These are phyloP conservation scores for Gigaspora rosea DNA, from an alignment of 192 early-diverging fungal species.

Conservation along the genomic window DNA sequence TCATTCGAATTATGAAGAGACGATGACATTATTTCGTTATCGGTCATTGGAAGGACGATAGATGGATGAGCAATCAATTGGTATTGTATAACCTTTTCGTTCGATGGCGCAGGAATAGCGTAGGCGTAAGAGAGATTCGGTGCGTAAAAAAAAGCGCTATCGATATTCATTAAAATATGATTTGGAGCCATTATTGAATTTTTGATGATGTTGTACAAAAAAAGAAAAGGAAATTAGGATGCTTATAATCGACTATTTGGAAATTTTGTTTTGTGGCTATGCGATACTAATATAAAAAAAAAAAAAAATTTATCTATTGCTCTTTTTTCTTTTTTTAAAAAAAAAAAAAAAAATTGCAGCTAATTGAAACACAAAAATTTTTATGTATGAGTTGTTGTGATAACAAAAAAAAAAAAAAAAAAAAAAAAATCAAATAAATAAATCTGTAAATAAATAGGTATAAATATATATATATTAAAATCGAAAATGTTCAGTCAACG, in stretches of 20 bases:
- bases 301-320: background rate
- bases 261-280: background rate
- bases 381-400: background rate
- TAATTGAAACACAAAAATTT: background rate
- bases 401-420: background rate
- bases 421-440: background rate
- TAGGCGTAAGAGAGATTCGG: slow-evolving; percentile 7
- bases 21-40: slow-evolving; percentile 26
- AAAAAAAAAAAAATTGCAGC: background rate
- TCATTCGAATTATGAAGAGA: slow-evolving; percentile 20
- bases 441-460: background rate
- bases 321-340: background rate
- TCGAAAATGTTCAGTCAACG: slow-evolving; percentile 15
- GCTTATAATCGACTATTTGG: background rate
- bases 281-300: background rate
- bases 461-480: background rate
- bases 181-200: slow-evolving; percentile 28
- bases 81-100: slow-evolving; percentile 19
- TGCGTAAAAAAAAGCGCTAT: slow-evolving; percentile 24
- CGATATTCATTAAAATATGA: slow-evolving; percentile 25
- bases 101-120: background rate
- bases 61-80: background rate
- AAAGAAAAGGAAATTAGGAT: slow-evolving; percentile 20
- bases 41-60: slow-evolving; percentile 3
- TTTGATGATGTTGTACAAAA: slow-evolving; percentile 7